Percentiles rank a stretch among this genome's conserved stretches.
These are phyloP conservation scores for Aspergillus olivimuriae DNA, from an alignment of 495 filamentous ascomycete species.

Conservation along the genomic window DNA sequence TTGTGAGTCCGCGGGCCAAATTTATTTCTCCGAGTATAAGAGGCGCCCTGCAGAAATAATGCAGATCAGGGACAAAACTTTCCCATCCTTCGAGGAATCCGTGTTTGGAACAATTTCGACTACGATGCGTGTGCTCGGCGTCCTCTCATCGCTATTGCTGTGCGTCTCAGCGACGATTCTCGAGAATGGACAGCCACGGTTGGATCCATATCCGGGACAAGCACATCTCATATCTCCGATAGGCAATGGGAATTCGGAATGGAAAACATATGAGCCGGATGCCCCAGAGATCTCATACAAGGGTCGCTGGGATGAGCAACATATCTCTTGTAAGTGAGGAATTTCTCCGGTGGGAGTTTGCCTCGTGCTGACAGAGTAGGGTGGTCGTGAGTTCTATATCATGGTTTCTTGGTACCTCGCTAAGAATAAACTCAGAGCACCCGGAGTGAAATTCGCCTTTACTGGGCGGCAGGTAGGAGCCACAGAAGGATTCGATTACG, in stretches of 20 bases:
- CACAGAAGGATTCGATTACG: neutral
- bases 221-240: constrained; percentile 18
- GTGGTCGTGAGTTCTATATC: constrained; percentile 31
- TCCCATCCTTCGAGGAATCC: no score
- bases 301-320: constrained; percentile 61
- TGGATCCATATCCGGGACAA: constrained; percentile 32
- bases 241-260: constrained; percentile 12
- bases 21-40: no score
- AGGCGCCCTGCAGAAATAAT: no score
- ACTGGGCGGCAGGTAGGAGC: constrained; percentile 47
- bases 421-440: constrained; percentile 30
- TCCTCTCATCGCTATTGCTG: neutral
- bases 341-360: neutral
- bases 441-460: constrained; percentile 59
- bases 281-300: constrained; percentile 60
- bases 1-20: no score
- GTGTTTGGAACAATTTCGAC: neutral
- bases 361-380: constrained; percentile 14
- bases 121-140: neutral
- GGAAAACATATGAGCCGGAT: constrained; percentile 49
- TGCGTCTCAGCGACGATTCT: constrained; percentile 43
- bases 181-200: constrained; percentile 54
- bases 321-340: constrained; percentile 56
- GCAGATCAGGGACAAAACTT: no score
- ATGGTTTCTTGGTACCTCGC: neutral